Evolutionary conservation across 2,329 filamentous ascomycete species (phyloP), one percentile per base, ranked within the genome.

Genomic region (Talaromyces sp.): DNA sequence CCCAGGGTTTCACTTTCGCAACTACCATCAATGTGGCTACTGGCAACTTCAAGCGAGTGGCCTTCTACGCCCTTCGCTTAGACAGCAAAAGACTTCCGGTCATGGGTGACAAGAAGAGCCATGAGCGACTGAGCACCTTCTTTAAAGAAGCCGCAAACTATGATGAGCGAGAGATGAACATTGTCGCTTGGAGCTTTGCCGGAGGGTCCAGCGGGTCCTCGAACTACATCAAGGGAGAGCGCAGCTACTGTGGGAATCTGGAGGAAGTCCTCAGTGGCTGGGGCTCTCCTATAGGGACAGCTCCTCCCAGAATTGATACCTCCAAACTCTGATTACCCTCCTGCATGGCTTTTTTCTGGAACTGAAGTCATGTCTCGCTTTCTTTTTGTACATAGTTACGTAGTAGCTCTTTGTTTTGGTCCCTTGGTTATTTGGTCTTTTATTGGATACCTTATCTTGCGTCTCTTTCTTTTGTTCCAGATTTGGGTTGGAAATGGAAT

Each of bases 181-280:
- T 58, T 35, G 51, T 55, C 2, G 50, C 57, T n/a, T 58, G 57
- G 57, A 58, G 57, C 19, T 58, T 58, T 36, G 57, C 33, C 15
- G 50, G 56, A 4, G 56, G 56, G 3, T 22, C 50, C n/a, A 50
- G 17, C 3, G 56, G 56, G 7, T 13, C 41, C 19, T 40, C 39
- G 6, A 52, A 58, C 35, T 58, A 58, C 19, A 54, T 58, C 40
- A 58, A 58, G 41, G 56, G 56, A 10, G 56, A 58, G 41, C 56
- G 56, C 21, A 58, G 56, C 56, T 58, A 54, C 19, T 19, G 31
- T 13, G 56, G 56, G 21, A 43, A 58, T n/a, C 51, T 58, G 3
- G 41, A 58, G 35, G 22, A 58, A 41, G 51, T 58, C 11, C 51
- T 58, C 9, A 25, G 28, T 8, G 36, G 9, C 9, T 58, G 56